Percentiles rank a stretch among this genome's conserved stretches.
Evolutionary conservation across 768 basidiomycete genomes (phyloP).

Genomic region (Podaxis mareebaensis): DNA sequence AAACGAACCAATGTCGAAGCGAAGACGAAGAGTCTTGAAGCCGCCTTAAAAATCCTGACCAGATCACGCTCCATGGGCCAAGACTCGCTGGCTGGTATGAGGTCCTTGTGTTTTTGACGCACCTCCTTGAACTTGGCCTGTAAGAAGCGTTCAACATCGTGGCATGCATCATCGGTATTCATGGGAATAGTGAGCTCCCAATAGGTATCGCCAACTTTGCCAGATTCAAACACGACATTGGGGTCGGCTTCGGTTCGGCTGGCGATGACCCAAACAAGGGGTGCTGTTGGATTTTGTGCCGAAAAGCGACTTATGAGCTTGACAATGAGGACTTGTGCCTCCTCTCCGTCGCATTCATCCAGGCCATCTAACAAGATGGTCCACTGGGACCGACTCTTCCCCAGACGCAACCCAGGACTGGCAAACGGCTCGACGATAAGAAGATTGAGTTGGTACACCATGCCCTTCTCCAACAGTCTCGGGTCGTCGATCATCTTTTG

Average conservation of each 20-base stretch:
- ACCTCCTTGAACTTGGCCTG: background rate
- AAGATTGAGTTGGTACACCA: background rate
- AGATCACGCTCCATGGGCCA: background rate
- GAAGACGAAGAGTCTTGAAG: constrained; percentile 1
- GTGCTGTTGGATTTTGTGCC: background rate
- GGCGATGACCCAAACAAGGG: background rate
- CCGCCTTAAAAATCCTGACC: background rate
- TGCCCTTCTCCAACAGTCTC: constrained; percentile 2
- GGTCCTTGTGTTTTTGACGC: background rate
- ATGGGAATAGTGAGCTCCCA: background rate
- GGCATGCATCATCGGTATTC: background rate
- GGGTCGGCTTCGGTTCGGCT: constrained; percentile 3
- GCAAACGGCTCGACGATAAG: background rate
- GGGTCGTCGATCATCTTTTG: background rate
- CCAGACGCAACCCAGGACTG: too few species aligned
- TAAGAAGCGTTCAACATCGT: background rate
- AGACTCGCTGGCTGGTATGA: background rate
- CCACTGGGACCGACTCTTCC: background rate
- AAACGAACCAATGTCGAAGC: background rate
- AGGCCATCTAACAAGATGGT: background rate
- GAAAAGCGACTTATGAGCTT: background rate
- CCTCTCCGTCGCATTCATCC: constrained; percentile 1
- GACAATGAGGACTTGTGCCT: background rate
- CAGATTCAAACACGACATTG: background rate
- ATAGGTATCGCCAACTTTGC: background rate